Base-by-base conservation (phyloP, 306 rosid genomes). In the Dalbergia cultrata region DNA sequence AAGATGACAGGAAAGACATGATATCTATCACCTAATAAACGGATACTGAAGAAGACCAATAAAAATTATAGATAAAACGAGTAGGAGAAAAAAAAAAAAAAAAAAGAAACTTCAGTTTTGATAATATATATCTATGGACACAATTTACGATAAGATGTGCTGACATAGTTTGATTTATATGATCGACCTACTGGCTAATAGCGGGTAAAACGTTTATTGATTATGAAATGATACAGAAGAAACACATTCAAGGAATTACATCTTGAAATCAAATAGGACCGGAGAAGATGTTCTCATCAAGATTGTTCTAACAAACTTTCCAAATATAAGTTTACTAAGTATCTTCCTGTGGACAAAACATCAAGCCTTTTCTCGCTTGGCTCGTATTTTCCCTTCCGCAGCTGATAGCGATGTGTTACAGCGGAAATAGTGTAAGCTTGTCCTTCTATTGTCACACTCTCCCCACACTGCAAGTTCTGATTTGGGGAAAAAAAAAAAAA, bases 291-390 rank as follows among this genome's bases (percentile, higher is more conserved):
- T 16, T 61, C 33, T 22, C 53, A 81, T 92, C 89, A 95, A 82
- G 99, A 91, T 69, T 95, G 90, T 76, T 95, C 92, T 77, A 93
- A 85, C 70, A 95, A 84, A 77, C 74, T 91, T 82, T 89, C 93
- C 26, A 95, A 87, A 77, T 93, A 92, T 41, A 95, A 82, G 73
- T 95, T 95, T 69, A 95, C 88, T 56, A 93, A 83, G 83, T 95
- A 91, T 90, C 99, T 91, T 45, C 98, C 97, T 0, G 98, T 91
- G 81, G 98, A 91, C 87, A 95, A 84, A 84, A 95, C 99, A 76
- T 93, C 97, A 43, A 95, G 99, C 52, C 95, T 87, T 89, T 90
- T 91, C 89, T 95, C 97, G 8, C 94, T 87, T 5, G 94, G 99
- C 82, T 95, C 98, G 8, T 93, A 95, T 86, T 93, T 95, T 60